Evolutionary conservation across 1,284 basidiomycete genomes (phyloP).

Genomic region (Naganishia sp.): DNA sequence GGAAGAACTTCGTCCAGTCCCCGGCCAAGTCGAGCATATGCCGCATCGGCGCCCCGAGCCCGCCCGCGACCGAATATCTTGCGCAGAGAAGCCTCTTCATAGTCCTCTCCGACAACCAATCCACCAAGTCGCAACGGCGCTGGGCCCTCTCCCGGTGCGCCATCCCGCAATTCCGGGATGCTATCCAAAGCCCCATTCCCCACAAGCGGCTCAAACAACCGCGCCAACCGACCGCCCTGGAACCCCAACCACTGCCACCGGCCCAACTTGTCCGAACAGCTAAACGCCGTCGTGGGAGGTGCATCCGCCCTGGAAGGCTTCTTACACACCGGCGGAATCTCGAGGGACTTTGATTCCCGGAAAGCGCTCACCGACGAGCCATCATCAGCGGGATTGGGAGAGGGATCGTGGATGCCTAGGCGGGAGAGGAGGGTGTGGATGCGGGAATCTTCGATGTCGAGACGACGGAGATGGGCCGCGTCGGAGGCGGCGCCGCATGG

Average conservation of each 20-base stretch:
- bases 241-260: slow-evolving; percentile 32
- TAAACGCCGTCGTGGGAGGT: slow-evolving; percentile 25
- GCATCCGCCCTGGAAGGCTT: slow-evolving; percentile 35
- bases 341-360: slow-evolving; percentile 1
- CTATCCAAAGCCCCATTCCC: not conserved
- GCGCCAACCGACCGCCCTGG: slow-evolving; percentile 31
- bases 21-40: slow-evolving; percentile 20
- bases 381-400: not conserved
- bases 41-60: not conserved
- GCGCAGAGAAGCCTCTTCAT: slow-evolving; percentile 7
- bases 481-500: slow-evolving; percentile 33
- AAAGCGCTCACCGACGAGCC: slow-evolving; percentile 4
- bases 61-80: slow-evolving; percentile 18
- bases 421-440: slow-evolving; percentile 5
- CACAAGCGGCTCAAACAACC: slow-evolving; percentile 4
- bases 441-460: slow-evolving; percentile 28
- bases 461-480: slow-evolving; percentile 30
- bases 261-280: slow-evolving; percentile 33
- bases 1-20: slow-evolving; percentile 3
- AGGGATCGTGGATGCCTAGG: not conserved
- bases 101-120: slow-evolving; percentile 34
- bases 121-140: slow-evolving; percentile 24
- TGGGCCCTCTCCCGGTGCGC: not conserved
- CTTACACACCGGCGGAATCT: slow-evolving; percentile 21
- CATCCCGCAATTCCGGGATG: not conserved